phyloP scores from a whole-genome alignment of 306 rosid genomes.

The Lathyrus oleraceus region DNA sequence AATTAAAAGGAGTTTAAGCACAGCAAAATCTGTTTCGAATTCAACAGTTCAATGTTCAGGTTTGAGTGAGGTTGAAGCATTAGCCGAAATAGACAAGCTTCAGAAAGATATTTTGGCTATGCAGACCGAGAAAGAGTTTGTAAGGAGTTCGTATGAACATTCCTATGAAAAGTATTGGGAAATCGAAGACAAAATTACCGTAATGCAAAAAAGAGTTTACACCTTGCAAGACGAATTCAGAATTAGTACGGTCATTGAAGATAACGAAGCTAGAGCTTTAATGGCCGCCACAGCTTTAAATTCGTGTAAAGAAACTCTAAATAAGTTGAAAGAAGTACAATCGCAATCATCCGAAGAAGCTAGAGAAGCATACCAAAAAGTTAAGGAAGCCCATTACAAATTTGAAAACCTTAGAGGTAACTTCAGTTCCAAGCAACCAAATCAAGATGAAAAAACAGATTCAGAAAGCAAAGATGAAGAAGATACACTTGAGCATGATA shows the following conservation, averaged over 20 bases:
- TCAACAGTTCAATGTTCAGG: constrained; percentile 49
- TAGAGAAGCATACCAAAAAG: constrained; percentile 45
- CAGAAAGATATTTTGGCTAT: constrained; percentile 74
- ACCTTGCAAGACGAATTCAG: constrained; percentile 73
- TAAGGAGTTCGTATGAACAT: constrained; percentile 67
- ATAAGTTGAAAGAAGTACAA: constrained; percentile 56
- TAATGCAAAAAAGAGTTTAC: constrained; percentile 64
- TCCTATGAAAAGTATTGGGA: constrained; percentile 74
- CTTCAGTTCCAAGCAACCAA: constrained; percentile 35
- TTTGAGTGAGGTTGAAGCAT: constrained; percentile 60
- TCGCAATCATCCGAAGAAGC: constrained; percentile 60
- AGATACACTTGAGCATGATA: constrained; percentile 40
- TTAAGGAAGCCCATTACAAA: constrained; percentile 50
- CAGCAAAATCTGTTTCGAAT: constrained; percentile 35
- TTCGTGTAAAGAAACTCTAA: constrained; percentile 70
- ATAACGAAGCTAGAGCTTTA: constrained; percentile 72
- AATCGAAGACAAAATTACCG: constrained; percentile 60
- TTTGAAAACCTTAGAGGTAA: constrained; percentile 50
- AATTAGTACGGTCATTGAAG: constrained; percentile 54
- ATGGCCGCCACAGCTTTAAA: constrained; percentile 83
- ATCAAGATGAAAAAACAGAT: constrained; percentile 31
- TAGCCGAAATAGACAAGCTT: constrained; percentile 62
- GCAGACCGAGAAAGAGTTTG: constrained; percentile 93
- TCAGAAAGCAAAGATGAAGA: constrained; percentile 39
- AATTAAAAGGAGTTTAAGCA: constrained; percentile 35